Evolutionary conservation across 1,284 basidiomycete genomes (phyloP).

Genomic region (Exobasidium rhododendri): DNA sequence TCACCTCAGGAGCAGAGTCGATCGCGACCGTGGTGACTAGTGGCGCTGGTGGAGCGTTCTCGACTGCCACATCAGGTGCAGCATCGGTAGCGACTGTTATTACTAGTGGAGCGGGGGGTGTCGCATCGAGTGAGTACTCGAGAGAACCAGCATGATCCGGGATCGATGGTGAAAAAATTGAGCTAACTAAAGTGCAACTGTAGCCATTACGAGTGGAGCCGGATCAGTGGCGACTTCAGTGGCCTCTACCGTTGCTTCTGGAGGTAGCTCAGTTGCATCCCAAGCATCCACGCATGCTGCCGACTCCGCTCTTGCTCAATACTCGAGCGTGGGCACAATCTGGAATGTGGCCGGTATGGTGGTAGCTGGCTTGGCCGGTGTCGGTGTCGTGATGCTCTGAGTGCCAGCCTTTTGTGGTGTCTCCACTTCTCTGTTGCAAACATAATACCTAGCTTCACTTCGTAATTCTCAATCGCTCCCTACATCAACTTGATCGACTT

Average conservation of each 20-base stretch:
- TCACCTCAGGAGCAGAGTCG: slow-evolving; percentile 2
- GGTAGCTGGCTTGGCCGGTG: not conserved
- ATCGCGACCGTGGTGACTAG: not conserved
- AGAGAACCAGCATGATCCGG: too few species aligned
- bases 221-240: too few species aligned
- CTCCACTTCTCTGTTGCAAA: not conserved
- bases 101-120: slow-evolving; percentile 8
- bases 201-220: too few species aligned
- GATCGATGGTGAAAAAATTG: too few species aligned
- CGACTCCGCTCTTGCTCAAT: not conserved
- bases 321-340: not conserved
- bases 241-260: not conserved
- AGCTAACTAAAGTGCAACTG: too few species aligned
- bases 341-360: not conserved
- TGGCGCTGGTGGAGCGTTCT: not conserved
- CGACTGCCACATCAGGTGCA: not conserved
- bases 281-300: not conserved
- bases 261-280: not conserved
- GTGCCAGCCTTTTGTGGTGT: not conserved
- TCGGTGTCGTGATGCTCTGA: not conserved
- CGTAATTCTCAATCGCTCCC: not conserved
- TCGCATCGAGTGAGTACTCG: not conserved
- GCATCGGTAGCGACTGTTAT: not conserved
- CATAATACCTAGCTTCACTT: not conserved
- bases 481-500: not conserved